phyloP scores from a whole-genome alignment of 176 grass and related monocot species.

The Oryza coarctata region DNA sequence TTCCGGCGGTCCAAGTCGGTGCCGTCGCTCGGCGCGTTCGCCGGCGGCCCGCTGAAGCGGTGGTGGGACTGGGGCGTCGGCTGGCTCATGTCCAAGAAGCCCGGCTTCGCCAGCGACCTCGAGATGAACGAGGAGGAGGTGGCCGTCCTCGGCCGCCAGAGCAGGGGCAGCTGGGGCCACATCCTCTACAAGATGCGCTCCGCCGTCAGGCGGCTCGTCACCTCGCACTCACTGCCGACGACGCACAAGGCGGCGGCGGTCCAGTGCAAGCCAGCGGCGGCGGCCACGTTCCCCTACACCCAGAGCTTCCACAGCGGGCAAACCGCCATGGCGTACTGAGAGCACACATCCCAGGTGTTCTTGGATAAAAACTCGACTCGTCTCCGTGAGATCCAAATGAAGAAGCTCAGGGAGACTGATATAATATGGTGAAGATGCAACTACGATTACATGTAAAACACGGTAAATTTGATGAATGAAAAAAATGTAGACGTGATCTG shows the following conservation, averaged over 20 bases:
- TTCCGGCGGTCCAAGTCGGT: constrained; percentile 64
- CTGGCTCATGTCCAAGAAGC: constrained; percentile 77
- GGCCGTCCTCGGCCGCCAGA: constrained; percentile 56
- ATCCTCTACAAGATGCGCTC: constrained; percentile 77
- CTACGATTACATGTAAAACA: neutral
- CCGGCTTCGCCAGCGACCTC: constrained; percentile 65
- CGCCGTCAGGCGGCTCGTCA: constrained; percentile 57
- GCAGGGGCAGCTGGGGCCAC: constrained; percentile 69
- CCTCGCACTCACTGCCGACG: constrained; percentile 44
- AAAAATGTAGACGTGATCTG: constrained; percentile 18
- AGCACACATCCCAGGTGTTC: neutral
- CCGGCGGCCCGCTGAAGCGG: constrained; percentile 38
- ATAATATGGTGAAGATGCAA: constrained; percentile 18
- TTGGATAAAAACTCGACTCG: neutral
- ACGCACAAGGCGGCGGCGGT: constrained; percentile 21
- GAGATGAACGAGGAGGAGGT: constrained; percentile 99
- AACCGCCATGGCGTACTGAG: constrained; percentile 29
- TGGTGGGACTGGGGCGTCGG: constrained; percentile 82
- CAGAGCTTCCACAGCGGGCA: constrained; percentile 58
- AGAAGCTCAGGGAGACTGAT: constrained; percentile 2
- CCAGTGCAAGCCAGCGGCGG: constrained; percentile 41
- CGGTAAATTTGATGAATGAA: neutral
- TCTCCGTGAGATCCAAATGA: neutral
- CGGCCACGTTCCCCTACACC: constrained; percentile 41
- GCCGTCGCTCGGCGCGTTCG: constrained; percentile 53